These are phyloP conservation scores for Sphaerosporella brunnea DNA, from an alignment of 495 filamentous ascomycete genomes.

Conservation along the genomic window DNA sequence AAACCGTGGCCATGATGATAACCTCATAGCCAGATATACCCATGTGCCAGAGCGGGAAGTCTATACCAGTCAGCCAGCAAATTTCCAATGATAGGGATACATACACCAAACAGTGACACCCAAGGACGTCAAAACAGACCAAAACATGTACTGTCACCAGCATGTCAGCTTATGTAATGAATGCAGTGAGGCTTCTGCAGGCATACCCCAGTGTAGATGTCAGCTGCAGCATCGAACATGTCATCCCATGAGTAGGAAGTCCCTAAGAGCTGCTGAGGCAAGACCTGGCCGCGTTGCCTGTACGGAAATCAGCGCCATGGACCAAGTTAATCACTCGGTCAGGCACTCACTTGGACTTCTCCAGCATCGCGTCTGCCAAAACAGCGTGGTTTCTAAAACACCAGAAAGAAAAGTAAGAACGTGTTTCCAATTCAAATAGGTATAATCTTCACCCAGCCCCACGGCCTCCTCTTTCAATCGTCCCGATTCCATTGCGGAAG, in stretches of 20 bases:
- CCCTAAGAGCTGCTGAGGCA: constrained; percentile 41
- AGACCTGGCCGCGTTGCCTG: constrained; percentile 52
- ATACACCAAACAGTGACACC: constrained; percentile 86
- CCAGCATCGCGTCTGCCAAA: constrained; percentile 55
- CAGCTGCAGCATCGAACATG: constrained; percentile 63
- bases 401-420: constrained; percentile 6
- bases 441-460: constrained; percentile 36
- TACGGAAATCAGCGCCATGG: not conserved
- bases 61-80: constrained; percentile 30
- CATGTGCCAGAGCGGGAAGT: constrained; percentile 99
- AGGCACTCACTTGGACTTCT: constrained; percentile 61
- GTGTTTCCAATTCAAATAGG: constrained; percentile 22
- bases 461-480: too few relatives aligned
- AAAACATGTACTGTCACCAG: constrained; percentile 65
- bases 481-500: constrained; percentile 54
- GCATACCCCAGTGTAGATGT: constrained; percentile 82
- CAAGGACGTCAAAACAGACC: constrained; percentile 80
- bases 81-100: constrained; percentile 27
- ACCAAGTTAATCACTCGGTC: not conserved
- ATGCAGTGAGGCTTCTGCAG: constrained; percentile 4
- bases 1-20: constrained; percentile 64
- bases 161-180: constrained; percentile 2
- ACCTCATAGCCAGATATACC: constrained; percentile 94
- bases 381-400: constrained; percentile 22
- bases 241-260: constrained; percentile 54